Conservation (phyloP, 768 basidiomycete species). For the Phlebiopsis flavidoalba region DNA sequence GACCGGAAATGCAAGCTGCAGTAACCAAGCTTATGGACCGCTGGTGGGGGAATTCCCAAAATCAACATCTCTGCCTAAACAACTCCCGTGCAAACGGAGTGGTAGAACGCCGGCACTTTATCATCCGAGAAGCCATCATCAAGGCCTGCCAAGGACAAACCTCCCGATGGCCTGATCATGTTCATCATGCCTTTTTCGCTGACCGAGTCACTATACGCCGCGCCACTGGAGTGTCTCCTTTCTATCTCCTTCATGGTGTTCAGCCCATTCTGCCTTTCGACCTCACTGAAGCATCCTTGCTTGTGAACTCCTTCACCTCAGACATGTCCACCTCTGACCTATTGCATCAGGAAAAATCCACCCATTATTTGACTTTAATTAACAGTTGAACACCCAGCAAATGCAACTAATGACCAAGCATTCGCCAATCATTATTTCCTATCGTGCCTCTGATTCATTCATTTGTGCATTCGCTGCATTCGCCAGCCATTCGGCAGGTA, state of each 20-base stretch:
- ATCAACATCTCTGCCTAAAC: constrained; percentile 19
- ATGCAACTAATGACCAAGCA: too few species aligned
- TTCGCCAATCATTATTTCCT: too few species aligned
- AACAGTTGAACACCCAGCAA: too few species aligned
- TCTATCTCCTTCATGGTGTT: constrained; percentile 23
- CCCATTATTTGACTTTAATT: too few species aligned
- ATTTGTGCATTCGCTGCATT: too few species aligned
- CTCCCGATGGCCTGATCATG: constrained; percentile 18
- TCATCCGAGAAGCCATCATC: constrained; percentile 27
- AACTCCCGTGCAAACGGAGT: constrained; percentile 32
- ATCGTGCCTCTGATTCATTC: too few species aligned
- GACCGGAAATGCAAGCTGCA: constrained; percentile 11
- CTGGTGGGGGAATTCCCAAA: constrained; percentile 6
- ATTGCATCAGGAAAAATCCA: too few species aligned
- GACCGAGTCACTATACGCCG: constrained; percentile 18
- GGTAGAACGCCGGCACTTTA: constrained; percentile 30
- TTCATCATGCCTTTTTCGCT: constrained; percentile 21
- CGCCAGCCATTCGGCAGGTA: too few species aligned
- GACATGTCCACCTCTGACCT: constrained; percentile 14
- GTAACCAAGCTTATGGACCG: neutral
- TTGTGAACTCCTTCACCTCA: constrained; percentile 16
- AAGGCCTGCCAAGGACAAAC: constrained; percentile 20
- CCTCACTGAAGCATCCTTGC: constrained; percentile 27
- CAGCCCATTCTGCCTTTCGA: constrained; percentile 29
- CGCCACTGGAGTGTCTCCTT: constrained; percentile 17